These are phyloP conservation scores for Zostera marina DNA, from an alignment of 116 monocot genomes.

Conservation along the genomic window DNA sequence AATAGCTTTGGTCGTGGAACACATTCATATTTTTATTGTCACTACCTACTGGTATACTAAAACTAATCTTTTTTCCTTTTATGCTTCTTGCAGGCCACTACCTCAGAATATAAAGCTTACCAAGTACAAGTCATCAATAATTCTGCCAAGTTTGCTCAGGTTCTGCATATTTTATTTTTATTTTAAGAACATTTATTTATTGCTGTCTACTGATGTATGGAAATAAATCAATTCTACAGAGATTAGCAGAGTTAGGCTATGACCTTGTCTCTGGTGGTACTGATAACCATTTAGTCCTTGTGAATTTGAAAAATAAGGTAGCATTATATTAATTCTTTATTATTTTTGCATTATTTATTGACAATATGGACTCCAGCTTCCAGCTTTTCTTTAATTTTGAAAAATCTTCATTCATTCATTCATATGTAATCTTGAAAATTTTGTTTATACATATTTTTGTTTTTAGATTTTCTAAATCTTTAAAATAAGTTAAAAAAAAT, in stretches of 20 bases:
- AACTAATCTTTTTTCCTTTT: neutral
- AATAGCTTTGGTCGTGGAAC: neutral
- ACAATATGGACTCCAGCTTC: no score
- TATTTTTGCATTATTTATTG: no score
- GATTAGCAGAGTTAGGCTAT: constrained; percentile 53
- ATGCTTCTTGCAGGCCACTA: constrained; percentile 45
- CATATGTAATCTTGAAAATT: no score
- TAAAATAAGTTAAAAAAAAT: no score
- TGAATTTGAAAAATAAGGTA: constrained; percentile 91
- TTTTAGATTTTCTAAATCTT: no score
- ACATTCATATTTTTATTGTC: neutral
- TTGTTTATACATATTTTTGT: no score
- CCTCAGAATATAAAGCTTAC: constrained; percentile 86
- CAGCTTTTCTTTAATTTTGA: no score
- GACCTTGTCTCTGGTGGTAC: constrained; percentile 99
- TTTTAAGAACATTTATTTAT: no score
- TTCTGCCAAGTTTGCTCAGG: constrained; percentile 90
- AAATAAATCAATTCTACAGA: constrained; percentile 21
- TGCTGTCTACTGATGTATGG: no score
- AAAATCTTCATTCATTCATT: no score
- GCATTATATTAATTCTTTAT: neutral
- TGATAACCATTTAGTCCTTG: constrained; percentile 93
- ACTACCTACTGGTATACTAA: neutral
- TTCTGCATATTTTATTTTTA: constrained; percentile 8
- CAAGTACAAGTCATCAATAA: constrained; percentile 93